A percentile compares a stretch with the other conserved stretches of the same genome.
phyloP scores from a whole-genome alignment of 305 asterid genomes.

The Ajuga reptans region DNA sequence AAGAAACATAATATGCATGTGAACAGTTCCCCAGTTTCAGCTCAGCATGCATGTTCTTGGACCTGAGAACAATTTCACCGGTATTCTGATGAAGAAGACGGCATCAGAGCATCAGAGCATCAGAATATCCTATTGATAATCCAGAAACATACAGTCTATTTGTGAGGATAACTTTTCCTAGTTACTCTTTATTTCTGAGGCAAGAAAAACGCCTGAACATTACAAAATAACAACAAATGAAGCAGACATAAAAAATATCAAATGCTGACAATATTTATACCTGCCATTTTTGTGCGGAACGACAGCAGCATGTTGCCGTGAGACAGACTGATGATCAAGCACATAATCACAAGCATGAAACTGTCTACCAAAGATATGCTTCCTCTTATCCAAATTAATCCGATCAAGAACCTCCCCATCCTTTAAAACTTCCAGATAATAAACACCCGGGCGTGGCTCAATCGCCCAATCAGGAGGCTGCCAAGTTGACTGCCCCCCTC shows the following conservation, averaged over 20 bases:
- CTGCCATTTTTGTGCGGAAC: conserved; percentile 86
- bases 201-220: conserved; percentile 1
- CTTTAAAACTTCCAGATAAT: conserved; percentile 73
- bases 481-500: conserved; percentile 91
- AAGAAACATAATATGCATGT: background rate
- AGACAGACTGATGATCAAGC: conserved; percentile 95
- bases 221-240: conserved; percentile 1
- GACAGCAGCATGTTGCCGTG: conserved; percentile 94
- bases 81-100: background rate
- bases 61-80: background rate
- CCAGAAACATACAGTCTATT: background rate
- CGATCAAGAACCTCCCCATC: conserved; percentile 82
- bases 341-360: conserved; percentile 88
- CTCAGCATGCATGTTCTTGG: background rate
- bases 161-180: background rate
- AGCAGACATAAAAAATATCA: background rate
- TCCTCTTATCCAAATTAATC: conserved; percentile 60
- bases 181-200: background rate
- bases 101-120: background rate
- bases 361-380: conserved; percentile 82
- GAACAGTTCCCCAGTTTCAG: conserved; percentile 1
- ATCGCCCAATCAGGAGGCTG: conserved; percentile 98
- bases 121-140: background rate
- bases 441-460: conserved; percentile 84
- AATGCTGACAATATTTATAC: conserved; percentile 29